Percentiles rank a stretch among this genome's conserved stretches.
These are phyloP conservation scores for Zychaea mexicana DNA, from an alignment of 371 early-diverging fungal genomes.

Conservation along the genomic window DNA sequence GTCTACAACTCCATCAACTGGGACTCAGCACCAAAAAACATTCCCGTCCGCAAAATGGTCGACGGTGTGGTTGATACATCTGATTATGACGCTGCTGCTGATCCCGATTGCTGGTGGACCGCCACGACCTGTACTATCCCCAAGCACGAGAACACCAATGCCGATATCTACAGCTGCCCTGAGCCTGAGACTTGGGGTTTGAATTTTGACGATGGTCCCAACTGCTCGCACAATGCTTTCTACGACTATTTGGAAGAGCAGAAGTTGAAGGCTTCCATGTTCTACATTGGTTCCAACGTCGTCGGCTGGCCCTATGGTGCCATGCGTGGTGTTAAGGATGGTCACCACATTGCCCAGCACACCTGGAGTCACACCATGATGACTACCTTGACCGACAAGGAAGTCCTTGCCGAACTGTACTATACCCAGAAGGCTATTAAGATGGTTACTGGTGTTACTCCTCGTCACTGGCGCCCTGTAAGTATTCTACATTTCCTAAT, in stretches of 20 bases:
- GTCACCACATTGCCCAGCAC: constrained; percentile 75
- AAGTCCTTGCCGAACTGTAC: constrained; percentile 74
- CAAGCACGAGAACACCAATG: constrained; percentile 36
- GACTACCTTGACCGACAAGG: constrained; percentile 68
- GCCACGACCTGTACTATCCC: constrained; percentile 46
- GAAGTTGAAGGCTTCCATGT: constrained; percentile 61
- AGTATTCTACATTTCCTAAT: constrained; percentile 19
- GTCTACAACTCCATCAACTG: constrained; percentile 33
- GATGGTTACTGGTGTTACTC: constrained; percentile 53
- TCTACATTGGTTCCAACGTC: constrained; percentile 72
- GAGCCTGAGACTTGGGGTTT: constrained; percentile 66
- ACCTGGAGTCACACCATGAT: constrained; percentile 73
- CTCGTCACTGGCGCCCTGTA: constrained; percentile 53
- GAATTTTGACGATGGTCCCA: constrained; percentile 70
- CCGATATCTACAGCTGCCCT: constrained; percentile 52
- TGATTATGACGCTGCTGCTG: constrained; percentile 35
- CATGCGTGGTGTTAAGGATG: constrained; percentile 53
- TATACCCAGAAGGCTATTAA: constrained; percentile 72
- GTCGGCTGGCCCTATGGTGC: constrained; percentile 57
- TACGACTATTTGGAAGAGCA: constrained; percentile 49
- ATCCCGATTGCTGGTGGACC: constrained; percentile 61
- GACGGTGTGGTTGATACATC: constrained; percentile 21
- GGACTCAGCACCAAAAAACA: constrained; percentile 33
- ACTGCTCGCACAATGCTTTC: constrained; percentile 55
- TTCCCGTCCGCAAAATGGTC: constrained; percentile 16